These are phyloP conservation scores for Panus rudis DNA, from an alignment of 768 basidiomycete genomes.

Conservation along the genomic window DNA sequence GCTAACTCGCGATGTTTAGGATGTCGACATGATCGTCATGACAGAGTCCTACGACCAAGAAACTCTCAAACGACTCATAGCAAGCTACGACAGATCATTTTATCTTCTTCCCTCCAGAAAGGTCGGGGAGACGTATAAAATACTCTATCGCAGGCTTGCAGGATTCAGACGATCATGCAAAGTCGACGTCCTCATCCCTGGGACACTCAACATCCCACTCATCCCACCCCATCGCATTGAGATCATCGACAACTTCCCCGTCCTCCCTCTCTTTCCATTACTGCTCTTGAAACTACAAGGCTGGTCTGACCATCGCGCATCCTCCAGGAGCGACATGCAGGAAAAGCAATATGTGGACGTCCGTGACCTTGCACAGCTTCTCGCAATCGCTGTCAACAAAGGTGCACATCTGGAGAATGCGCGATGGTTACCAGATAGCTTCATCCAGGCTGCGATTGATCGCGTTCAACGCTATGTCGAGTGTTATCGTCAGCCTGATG, in stretches of 20 bases:
- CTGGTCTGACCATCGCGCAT: constrained; percentile 26
- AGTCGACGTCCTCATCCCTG: constrained; percentile 27
- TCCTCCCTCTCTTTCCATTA: constrained; percentile 24
- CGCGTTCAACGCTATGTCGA: too few relatives aligned
- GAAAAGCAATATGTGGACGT: constrained; percentile 34
- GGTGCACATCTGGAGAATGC: background rate
- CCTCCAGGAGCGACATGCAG: constrained; percentile 25
- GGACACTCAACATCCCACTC: constrained; percentile 20
- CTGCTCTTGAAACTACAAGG: constrained; percentile 28
- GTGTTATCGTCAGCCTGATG: too few relatives aligned
- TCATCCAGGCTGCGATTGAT: background rate
- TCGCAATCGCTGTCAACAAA: constrained; percentile 25
- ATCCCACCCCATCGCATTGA: constrained; percentile 12
- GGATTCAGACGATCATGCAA: constrained; percentile 17
- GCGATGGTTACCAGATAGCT: constrained; percentile 4
- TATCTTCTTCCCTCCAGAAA: constrained; percentile 7
- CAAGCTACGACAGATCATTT: background rate
- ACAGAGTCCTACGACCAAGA: constrained; percentile 27
- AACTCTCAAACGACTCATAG: constrained; percentile 33
- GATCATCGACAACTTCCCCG: constrained; percentile 16
- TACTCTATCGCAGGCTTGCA: constrained; percentile 5
- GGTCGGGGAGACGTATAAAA: constrained; percentile 7
- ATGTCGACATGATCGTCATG: constrained; percentile 41
- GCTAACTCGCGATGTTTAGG: constrained; percentile 23
- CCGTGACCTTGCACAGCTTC: constrained; percentile 34